A percentile compares a stretch with the other conserved stretches of the same genome.
Conservation (phyloP, 306 rosid species). For the Prosopis cineraria region DNA sequence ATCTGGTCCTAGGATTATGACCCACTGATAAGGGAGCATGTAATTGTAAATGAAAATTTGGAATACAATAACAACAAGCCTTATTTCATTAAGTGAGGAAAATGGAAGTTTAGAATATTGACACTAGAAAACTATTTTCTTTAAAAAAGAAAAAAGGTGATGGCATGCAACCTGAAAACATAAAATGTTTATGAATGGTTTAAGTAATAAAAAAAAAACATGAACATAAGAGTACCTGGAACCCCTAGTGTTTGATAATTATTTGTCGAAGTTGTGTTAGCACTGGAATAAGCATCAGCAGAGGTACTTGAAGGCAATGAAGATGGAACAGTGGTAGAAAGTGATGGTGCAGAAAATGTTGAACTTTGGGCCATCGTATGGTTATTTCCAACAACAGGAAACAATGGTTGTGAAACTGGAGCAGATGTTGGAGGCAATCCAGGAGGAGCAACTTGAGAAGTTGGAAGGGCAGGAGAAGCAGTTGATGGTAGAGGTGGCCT, state of each 20-base stretch:
- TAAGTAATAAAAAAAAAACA: background rate
- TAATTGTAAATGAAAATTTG: too few relatives aligned
- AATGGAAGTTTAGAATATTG: background rate
- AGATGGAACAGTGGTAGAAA: constrained; percentile 57
- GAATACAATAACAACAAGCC: too few relatives aligned
- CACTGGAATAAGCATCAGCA: constrained; percentile 55
- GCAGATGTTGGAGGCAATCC: constrained; percentile 74
- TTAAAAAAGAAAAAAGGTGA: background rate
- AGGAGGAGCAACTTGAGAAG: constrained; percentile 73
- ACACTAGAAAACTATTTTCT: background rate
- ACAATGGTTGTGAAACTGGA: constrained; percentile 93
- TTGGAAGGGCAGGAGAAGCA: constrained; percentile 53
- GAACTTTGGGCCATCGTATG: constrained; percentile 61
- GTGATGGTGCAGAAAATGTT: constrained; percentile 60
- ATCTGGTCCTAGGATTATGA: background rate
- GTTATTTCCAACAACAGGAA: constrained; percentile 87
- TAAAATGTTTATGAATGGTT: constrained; percentile 5
- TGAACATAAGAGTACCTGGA: constrained; percentile 49
- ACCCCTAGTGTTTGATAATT: constrained; percentile 50
- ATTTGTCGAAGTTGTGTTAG: constrained; percentile 47
- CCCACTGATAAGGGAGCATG: too few relatives aligned
- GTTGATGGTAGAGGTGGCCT: constrained; percentile 71
- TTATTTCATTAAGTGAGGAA: too few relatives aligned
- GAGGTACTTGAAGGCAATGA: constrained; percentile 45
- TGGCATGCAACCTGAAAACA: background rate